phyloP scores from a whole-genome alignment of 2,329 filamentous ascomycete species.

The Neopestalotiopsis rosae region DNA sequence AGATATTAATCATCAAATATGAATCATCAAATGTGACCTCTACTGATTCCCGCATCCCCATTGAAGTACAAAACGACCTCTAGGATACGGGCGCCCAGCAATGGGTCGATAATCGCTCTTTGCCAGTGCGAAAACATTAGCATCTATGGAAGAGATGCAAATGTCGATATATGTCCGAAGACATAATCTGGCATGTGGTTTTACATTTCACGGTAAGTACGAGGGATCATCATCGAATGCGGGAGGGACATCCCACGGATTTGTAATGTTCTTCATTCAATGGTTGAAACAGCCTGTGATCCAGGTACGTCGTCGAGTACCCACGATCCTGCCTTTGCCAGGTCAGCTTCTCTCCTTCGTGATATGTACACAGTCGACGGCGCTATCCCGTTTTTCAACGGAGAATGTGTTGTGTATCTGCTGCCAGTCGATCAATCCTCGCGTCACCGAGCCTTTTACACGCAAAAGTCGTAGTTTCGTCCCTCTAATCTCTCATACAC shows the following conservation, averaged over 20 bases:
- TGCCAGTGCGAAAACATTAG: constrained; percentile 64
- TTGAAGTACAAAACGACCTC: constrained; percentile 59
- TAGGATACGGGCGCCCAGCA: constrained; percentile 63
- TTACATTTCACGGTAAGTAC: not conserved
- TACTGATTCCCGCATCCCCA: constrained; percentile 64
- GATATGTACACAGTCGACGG: constrained; percentile 29
- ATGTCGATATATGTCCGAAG: constrained; percentile 44
- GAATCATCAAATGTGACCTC: constrained; percentile 53
- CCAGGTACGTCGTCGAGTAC: not conserved
- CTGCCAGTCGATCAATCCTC: not conserved
- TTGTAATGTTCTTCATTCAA: constrained; percentile 11
- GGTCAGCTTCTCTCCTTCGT: constrained; percentile 15
- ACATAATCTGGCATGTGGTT: constrained; percentile 18
- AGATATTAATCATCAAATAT: too few species aligned
- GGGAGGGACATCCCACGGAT: not conserved
- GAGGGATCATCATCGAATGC: not conserved
- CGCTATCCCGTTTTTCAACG: not conserved
- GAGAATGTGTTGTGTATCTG: not conserved
- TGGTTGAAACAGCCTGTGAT: not conserved
- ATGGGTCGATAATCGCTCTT: constrained; percentile 54
- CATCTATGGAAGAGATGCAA: constrained; percentile 50
- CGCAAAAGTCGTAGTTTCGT: not conserved
- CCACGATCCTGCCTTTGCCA: not conserved
- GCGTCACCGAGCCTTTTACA: not conserved
- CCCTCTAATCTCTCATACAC: not conserved